Evolutionary conservation across 1,139 yeast species (phyloP).

Genomic region (Suhomyces panamericanus): DNA sequence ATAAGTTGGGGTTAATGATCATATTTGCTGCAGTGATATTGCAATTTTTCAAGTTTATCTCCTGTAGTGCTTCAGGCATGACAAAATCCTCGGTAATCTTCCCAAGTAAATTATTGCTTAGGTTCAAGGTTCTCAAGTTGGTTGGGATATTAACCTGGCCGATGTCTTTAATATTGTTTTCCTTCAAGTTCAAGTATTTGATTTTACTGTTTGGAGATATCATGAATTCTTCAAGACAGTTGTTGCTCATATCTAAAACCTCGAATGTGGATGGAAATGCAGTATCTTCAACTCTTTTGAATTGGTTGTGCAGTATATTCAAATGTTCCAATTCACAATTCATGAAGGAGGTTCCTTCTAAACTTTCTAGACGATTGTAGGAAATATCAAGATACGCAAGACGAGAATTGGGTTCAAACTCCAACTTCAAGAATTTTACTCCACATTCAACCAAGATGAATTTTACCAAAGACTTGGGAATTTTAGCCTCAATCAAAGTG

Average conservation of each 20-base stretch:
- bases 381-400: constrained; percentile 10
- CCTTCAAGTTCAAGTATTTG: constrained; percentile 9
- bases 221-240: constrained; percentile 5
- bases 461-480: constrained; percentile 3
- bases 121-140: constrained; percentile 3
- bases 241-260: constrained; percentile 9
- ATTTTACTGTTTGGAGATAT: constrained; percentile 1
- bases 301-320: constrained; percentile 13
- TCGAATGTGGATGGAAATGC: constrained; percentile 5
- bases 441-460: constrained; percentile 8
- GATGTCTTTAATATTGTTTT: constrained; percentile 8
- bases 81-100: constrained; percentile 8
- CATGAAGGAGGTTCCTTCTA: constrained; percentile 4
- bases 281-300: constrained; percentile 3
- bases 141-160: constrained; percentile 5
- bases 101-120: constrained; percentile 11
- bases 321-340: constrained; percentile 5
- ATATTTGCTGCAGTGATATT: constrained; percentile 9
- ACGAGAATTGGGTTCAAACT: constrained; percentile 6
- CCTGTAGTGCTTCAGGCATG: constrained; percentile 6
- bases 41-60: constrained; percentile 11
- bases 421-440: constrained; percentile 1
- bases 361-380: constrained; percentile 6
- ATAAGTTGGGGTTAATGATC: constrained; percentile 5
- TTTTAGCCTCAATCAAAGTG: neutral